Conservation (phyloP, 352 stramenopile species). For the Aphanomyces invadans region DNA sequence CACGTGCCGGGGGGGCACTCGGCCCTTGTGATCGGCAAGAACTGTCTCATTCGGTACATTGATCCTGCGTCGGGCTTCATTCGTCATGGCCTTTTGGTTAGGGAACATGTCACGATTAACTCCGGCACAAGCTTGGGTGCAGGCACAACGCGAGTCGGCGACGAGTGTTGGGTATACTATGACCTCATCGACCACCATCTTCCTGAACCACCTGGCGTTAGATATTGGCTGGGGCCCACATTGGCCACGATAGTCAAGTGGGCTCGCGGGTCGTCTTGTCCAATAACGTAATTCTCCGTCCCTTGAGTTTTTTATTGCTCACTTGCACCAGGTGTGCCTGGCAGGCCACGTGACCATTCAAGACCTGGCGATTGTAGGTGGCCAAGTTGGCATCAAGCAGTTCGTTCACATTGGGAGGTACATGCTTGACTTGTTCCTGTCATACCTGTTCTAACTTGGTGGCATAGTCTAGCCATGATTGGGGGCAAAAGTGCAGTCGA, state of each 20-base stretch:
- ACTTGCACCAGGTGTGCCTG: constrained; percentile 36
- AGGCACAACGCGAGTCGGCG: constrained; percentile 47
- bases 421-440: background rate
- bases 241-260: constrained; percentile 61
- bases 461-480: constrained; percentile 52
- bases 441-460: background rate
- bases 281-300: constrained; percentile 41
- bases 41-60: constrained; percentile 57
- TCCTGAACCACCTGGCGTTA: background rate
- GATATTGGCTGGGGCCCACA: constrained; percentile 61
- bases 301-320: background rate
- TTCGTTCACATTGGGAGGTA: constrained; percentile 48
- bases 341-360: constrained; percentile 72
- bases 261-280: constrained; percentile 64
- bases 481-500: constrained; percentile 76
- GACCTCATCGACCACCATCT: background rate
- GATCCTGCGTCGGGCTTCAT: background rate
- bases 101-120: constrained; percentile 75
- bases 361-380: constrained; percentile 64
- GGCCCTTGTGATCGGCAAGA: constrained; percentile 43
- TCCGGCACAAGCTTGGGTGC: constrained; percentile 54
- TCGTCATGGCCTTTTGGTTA: background rate
- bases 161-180: constrained; percentile 55
- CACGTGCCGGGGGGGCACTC: constrained; percentile 27
- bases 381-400: constrained; percentile 73